phyloP scores from a whole-genome alignment of 78 protist species.

The Dictyostelium brefeldianum region DNA sequence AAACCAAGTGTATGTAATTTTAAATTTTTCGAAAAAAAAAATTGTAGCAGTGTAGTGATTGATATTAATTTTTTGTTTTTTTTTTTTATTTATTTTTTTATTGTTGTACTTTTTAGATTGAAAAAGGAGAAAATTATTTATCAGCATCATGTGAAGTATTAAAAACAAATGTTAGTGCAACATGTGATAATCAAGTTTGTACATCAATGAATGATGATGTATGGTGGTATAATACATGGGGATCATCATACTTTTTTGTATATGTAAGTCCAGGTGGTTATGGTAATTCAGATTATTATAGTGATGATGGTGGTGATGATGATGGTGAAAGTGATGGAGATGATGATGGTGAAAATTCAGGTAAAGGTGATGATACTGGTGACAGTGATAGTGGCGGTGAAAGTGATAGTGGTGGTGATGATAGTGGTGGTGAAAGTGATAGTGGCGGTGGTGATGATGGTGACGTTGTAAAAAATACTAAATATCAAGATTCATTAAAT shows the following conservation, averaged over 20 bases:
- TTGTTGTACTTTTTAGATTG: background rate
- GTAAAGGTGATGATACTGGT: constrained; percentile 6
- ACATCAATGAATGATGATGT: constrained; percentile 23
- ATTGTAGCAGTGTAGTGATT: no score
- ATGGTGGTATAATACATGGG: constrained; percentile 61
- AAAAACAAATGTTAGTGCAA: background rate
- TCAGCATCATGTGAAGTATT: background rate
- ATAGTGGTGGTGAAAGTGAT: constrained; percentile 11
- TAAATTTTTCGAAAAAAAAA: no score
- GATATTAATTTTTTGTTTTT: background rate
- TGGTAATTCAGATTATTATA: background rate
- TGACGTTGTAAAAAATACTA: background rate
- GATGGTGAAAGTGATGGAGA: background rate
- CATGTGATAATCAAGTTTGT: background rate
- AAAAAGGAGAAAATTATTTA: background rate
- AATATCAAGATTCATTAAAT: background rate
- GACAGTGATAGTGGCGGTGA: constrained; percentile 17
- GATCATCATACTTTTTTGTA: constrained; percentile 49
- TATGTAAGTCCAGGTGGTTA: constrained; percentile 39
- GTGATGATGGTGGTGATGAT: constrained; percentile 34
- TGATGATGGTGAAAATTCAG: constrained; percentile 22
- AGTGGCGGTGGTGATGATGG: background rate
- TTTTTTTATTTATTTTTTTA: background rate
- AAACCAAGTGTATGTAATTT: background rate
- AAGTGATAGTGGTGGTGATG: background rate